Percentiles rank a stretch among this genome's conserved stretches.
Conservation (phyloP, 257 asterid genomes). For the Haberlea rhodopensis region DNA sequence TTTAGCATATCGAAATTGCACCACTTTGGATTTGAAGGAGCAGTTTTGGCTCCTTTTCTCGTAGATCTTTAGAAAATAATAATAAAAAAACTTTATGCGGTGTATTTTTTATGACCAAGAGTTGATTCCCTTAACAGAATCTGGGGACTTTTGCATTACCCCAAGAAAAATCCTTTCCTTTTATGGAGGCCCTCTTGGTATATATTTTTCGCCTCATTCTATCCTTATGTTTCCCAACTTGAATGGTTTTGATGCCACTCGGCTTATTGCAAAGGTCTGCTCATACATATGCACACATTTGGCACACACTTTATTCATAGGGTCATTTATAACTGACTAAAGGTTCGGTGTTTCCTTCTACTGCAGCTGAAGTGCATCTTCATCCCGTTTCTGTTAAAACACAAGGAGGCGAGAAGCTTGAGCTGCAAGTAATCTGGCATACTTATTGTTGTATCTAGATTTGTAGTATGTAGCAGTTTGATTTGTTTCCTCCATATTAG, state of each 20-base stretch:
- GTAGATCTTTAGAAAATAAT: too few relatives aligned
- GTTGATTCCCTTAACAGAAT: background rate
- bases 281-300: background rate
- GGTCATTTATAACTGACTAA: background rate
- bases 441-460: background rate
- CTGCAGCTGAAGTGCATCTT: conserved; percentile 74
- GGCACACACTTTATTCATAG: background rate
- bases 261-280: background rate
- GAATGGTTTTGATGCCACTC: background rate
- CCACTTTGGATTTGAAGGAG: background rate
- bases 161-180: background rate
- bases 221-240: background rate
- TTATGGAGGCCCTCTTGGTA: background rate
- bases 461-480: conserved; percentile 7
- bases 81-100: background rate
- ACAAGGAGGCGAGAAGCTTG: conserved; percentile 83
- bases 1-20: background rate
- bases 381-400: conserved; percentile 88
- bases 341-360: conserved; percentile 13
- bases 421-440: conserved; percentile 65
- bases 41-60: background rate
- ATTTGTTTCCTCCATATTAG: conserved; percentile 16
- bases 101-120: background rate
- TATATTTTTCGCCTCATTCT: too few relatives aligned
- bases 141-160: background rate